phyloP scores from a whole-genome alignment of 2,329 filamentous ascomycete genomes.

The Ophiosphaerella narmari region DNA sequence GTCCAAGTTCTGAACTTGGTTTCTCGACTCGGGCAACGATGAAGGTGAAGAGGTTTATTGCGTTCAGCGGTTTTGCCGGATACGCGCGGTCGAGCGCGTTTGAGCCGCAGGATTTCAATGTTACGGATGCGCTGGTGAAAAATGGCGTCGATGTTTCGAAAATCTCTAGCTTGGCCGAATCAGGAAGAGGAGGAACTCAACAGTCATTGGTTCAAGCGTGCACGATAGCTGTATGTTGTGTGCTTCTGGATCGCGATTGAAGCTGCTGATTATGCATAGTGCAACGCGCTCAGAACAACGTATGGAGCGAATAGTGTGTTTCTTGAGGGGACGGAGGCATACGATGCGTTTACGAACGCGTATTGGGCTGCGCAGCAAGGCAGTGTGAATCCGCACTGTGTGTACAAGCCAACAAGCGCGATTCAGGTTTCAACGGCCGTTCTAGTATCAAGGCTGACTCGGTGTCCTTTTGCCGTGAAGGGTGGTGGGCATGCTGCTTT shows the following conservation, averaged over 20 bases:
- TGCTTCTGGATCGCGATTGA: not conserved
- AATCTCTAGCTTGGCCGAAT: slow-evolving; percentile 15
- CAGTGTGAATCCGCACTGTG: slow-evolving; percentile 27
- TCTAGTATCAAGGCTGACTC: slow-evolving; percentile 26
- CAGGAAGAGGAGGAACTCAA: not conserved
- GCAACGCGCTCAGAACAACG: slow-evolving; percentile 14
- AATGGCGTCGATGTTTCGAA: slow-evolving; percentile 22
- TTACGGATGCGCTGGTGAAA: slow-evolving; percentile 21
- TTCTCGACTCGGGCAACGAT: not conserved
- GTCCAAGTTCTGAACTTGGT: no score
- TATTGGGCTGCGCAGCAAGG: slow-evolving; percentile 36
- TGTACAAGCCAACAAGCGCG: slow-evolving; percentile 30
- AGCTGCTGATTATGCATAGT: slow-evolving; percentile 13
- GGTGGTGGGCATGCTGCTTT: slow-evolving; percentile 36
- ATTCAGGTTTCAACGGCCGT: slow-evolving; percentile 24
- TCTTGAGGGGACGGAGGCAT: slow-evolving; percentile 16
- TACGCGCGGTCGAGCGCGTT: slow-evolving; percentile 10
- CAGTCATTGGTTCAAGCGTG: slow-evolving; percentile 15
- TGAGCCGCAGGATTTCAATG: slow-evolving; percentile 23
- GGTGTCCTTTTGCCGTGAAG: slow-evolving; percentile 49
- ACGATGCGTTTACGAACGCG: slow-evolving; percentile 21
- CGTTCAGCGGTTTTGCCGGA: slow-evolving; percentile 3
- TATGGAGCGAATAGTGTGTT: slow-evolving; percentile 21
- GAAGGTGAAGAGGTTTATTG: slow-evolving; percentile 7
- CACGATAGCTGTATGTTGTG: slow-evolving; percentile 24